Conservation (phyloP, 352 stramenopile genomes). For the Phytopythium mirpurense region DNA sequence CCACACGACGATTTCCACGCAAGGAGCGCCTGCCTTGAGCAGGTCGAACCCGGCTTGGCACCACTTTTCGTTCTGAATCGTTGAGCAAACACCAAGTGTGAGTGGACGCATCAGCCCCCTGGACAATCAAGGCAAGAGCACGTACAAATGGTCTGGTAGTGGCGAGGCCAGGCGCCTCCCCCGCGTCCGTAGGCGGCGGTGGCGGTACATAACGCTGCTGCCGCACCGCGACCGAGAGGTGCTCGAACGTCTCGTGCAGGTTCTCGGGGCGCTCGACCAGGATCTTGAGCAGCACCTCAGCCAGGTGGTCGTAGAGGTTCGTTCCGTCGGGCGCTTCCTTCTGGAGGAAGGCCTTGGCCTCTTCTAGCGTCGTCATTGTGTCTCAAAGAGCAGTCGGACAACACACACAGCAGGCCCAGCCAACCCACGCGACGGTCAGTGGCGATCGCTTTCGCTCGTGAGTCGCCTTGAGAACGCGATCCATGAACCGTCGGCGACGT, state of each 20-base stretch:
- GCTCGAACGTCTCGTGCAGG: conserved; percentile 83
- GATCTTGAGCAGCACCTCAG: conserved; percentile 83
- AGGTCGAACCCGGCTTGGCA: conserved; percentile 55
- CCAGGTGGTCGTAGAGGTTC: conserved; percentile 84
- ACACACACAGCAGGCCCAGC: not conserved
- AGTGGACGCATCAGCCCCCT: not conserved
- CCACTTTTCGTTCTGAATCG: conserved; percentile 49
- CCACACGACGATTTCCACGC: not conserved
- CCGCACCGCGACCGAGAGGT: conserved; percentile 81
- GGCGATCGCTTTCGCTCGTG: not conserved
- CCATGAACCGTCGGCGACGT: conserved; percentile 4
- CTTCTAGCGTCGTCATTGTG: conserved; percentile 72
- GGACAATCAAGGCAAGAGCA: not conserved
- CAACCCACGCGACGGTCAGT: not conserved
- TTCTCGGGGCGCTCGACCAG: conserved; percentile 83
- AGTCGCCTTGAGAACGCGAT: not conserved
- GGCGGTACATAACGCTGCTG: conserved; percentile 58
- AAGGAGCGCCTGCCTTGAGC: conserved; percentile 31
- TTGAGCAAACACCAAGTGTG: not conserved
- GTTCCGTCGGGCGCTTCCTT: conserved; percentile 67
- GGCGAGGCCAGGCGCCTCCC: conserved; percentile 21
- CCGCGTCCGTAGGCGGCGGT: conserved; percentile 15
- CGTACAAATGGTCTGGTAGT: conserved; percentile 54
- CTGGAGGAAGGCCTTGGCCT: conserved; percentile 88
- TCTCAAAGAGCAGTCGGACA: too few relatives aligned